These are phyloP conservation scores for Candida methanosorbosa DNA, from an alignment of 805 yeast genomes.

Conservation along the genomic window DNA sequence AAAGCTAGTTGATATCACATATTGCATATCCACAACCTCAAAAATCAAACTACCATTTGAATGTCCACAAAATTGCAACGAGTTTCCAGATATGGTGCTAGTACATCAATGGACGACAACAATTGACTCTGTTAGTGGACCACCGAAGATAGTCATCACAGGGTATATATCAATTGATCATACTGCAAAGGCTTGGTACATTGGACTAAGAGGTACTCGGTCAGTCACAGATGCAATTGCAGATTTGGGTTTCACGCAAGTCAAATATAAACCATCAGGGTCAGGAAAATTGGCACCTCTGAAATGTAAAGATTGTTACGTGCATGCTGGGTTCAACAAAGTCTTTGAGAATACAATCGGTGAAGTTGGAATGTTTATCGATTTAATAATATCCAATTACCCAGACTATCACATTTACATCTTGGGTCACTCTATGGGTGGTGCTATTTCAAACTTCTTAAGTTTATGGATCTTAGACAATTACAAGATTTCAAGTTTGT, in stretches of 20 bases:
- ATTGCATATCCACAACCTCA: slow-evolving; percentile 27
- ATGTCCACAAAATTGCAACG: slow-evolving; percentile 29
- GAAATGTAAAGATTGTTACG: slow-evolving; percentile 23
- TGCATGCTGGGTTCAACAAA: slow-evolving; percentile 29
- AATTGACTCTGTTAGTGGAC: slow-evolving; percentile 14
- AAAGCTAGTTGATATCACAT: slow-evolving; percentile 33
- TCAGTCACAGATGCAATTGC: slow-evolving; percentile 30
- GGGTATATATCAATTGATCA: slow-evolving; percentile 9
- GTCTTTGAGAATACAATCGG: slow-evolving; percentile 23
- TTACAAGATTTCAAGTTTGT: slow-evolving; percentile 21
- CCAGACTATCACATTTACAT: slow-evolving; percentile 10
- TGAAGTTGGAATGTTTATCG: slow-evolving; percentile 18
- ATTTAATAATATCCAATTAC: slow-evolving; percentile 10
- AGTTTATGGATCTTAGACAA: slow-evolving; percentile 26
- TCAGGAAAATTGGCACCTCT: slow-evolving; percentile 14
- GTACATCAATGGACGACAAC: slow-evolving; percentile 33
- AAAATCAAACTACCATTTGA: slow-evolving; percentile 28
- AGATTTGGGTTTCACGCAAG: slow-evolving; percentile 30
- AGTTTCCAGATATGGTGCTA: slow-evolving; percentile 28
- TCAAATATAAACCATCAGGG: slow-evolving; percentile 18
- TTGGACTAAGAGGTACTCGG: slow-evolving; percentile 35
- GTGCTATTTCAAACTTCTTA: slow-evolving; percentile 29
- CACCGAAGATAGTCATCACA: slow-evolving; percentile 5
- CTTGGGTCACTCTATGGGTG: slow-evolving; percentile 27
- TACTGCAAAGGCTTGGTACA: slow-evolving; percentile 10